phyloP scores from a whole-genome alignment of 139 green algal genomes.

The Chlamydomonas eustigma region DNA sequence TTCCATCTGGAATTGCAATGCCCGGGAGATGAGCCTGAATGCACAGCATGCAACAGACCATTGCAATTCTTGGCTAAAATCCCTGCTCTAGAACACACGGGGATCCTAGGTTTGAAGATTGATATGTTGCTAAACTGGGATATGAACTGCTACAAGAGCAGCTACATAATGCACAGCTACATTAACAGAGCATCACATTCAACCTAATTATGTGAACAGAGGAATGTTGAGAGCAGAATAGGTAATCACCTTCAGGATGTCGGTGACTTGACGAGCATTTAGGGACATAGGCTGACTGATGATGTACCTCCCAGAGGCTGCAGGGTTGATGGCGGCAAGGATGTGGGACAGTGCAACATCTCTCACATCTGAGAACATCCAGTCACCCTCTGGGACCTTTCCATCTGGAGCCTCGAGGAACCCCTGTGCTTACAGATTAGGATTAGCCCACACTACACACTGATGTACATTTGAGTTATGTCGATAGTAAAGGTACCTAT shows the following conservation, averaged over 20 bases:
- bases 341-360: conserved; percentile 34
- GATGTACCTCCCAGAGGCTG: conserved; percentile 25
- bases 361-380: conserved; percentile 27
- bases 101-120: too few species aligned
- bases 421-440: too few species aligned
- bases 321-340: conserved; percentile 19
- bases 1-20: not conserved
- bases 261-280: conserved; percentile 3
- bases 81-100: not conserved
- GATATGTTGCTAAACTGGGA: too few species aligned
- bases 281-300: not conserved
- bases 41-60: not conserved
- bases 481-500: too few species aligned
- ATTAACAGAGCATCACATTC: too few species aligned
- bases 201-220: too few species aligned
- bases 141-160: too few species aligned
- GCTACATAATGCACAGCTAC: too few species aligned
- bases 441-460: too few species aligned
- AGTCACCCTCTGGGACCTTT: conserved; percentile 29
- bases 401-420: conserved; percentile 37
- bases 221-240: not conserved
- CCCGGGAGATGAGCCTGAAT: not conserved
- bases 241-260: conserved; percentile 26
- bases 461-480: too few species aligned
- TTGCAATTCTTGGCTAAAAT: not conserved